Evolutionary conservation across 1,284 basidiomycete genomes (phyloP).

Genomic region (Puccinia triticina): DNA sequence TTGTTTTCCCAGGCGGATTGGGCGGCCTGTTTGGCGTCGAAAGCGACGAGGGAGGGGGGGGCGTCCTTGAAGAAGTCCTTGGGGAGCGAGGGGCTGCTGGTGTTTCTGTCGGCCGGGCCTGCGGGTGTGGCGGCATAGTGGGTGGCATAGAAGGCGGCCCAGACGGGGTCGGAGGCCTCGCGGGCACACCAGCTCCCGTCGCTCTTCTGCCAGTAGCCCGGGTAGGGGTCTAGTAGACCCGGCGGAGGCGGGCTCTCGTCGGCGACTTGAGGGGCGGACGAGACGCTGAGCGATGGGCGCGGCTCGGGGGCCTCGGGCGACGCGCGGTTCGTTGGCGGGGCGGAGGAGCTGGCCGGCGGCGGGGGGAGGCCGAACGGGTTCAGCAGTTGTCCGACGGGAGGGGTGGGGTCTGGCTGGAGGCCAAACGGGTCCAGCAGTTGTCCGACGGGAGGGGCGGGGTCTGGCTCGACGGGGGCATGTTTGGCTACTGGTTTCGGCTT

Average conservation of each 20-base stretch:
- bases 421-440: not conserved
- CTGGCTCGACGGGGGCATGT: not conserved
- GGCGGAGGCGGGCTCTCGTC: conserved; percentile 49
- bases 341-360: not conserved
- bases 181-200: conserved; percentile 56
- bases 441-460: too few relatives aligned
- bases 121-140: too few relatives aligned
- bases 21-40: conserved; percentile 35
- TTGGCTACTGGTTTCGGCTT: not conserved
- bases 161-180: conserved; percentile 53
- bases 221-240: conserved; percentile 55
- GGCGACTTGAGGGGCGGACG: conserved; percentile 44
- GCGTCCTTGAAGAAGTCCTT: conserved; percentile 47
- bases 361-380: conserved; percentile 16
- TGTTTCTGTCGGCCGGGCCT: not conserved
- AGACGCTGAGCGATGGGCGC: not conserved
- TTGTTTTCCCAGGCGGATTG: conserved; percentile 44
- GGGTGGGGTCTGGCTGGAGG: conserved; percentile 6
- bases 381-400: not conserved
- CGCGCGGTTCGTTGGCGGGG: not conserved
- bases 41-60: not conserved
- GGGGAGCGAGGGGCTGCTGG: not conserved
- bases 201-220: conserved; percentile 56
- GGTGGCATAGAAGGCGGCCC: conserved; percentile 22
- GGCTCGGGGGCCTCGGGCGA: not conserved